Evolutionary conservation across 257 asterid genomes (phyloP).

Genomic region (Rhazya stricta): DNA sequence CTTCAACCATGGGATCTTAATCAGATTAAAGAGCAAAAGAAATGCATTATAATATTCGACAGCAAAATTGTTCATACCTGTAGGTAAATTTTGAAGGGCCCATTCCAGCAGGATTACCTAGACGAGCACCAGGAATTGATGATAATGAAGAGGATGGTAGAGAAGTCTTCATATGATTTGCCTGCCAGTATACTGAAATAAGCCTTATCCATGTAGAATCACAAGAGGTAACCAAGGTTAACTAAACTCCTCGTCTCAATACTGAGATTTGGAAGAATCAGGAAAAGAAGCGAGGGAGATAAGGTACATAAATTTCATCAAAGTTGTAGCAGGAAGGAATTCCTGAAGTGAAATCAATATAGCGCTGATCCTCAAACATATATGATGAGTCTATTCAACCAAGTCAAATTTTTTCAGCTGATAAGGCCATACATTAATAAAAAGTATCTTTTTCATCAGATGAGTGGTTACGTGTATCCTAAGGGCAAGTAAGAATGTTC

Average conservation of each 20-base stretch:
- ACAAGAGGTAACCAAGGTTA: neutral
- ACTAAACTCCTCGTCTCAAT: neutral
- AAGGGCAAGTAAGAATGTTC: conserved; percentile 23
- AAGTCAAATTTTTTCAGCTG: neutral
- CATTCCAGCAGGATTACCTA: conserved; percentile 50
- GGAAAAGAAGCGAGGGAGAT: neutral
- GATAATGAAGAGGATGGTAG: conserved; percentile 48
- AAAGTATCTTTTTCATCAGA: neutral
- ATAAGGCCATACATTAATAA: neutral
- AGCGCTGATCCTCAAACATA: neutral
- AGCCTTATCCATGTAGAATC: neutral
- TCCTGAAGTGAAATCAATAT: neutral
- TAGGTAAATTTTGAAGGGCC: conserved; percentile 84
- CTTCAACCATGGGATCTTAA: conserved; percentile 34
- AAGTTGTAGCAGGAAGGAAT: neutral
- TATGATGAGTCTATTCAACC: neutral
- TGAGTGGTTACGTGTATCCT: conserved; percentile 16
- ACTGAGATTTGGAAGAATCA: neutral
- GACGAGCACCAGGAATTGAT: conserved; percentile 48
- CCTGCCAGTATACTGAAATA: conserved; percentile 37
- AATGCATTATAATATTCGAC: neutral
- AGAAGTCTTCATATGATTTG: conserved; percentile 50
- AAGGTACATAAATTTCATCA: neutral
- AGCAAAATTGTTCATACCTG: conserved; percentile 46
- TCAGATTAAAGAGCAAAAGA: conserved; percentile 35